Evolutionary conservation across 176 grass and related monocot genomes (phyloP), one percentile per base, ranked within the genome.

Genomic region (Cymbopogon citratus): DNA sequence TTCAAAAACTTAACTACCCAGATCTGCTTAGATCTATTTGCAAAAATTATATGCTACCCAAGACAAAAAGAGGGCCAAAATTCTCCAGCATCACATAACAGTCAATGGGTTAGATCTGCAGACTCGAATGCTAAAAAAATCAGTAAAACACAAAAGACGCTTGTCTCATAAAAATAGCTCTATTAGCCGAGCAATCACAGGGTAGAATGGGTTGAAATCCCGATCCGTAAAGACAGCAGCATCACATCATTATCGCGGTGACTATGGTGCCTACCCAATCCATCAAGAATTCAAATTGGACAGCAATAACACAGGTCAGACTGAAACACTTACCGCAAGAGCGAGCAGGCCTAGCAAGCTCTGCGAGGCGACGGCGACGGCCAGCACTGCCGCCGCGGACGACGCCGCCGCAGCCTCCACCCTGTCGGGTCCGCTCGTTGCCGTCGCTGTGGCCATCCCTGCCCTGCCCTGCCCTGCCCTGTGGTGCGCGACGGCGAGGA

Each of bases 11-110:
- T 24, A 78, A 66, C 35, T 23, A 31, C 4, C 49, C 61, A 83
- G 88, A 90, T 90, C 83, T 74, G 48, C 59, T 69, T 57, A 82
- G 88, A 90, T 86, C 83, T 82, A 68, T 9, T 27, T 1, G 4
- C 7, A 5, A 12, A 21, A 34, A 49, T 27, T 51, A n/a, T 4
- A 46, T 12, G 1, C 9, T 1, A 28, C 63, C 12, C 3, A 5
- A 23, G 23, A n/a, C 16, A 67, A 28, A 9, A 60, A 4, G 39
- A 12, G 0, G 0, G 0, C 62, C n/a, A 5, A 70, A 40, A 65
- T 83, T 56, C 12, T 54, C 1, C 38, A 51, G 70, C 49, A 52
- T 66, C 1, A 3, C 21, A 24, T 35, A 63, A 65, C 35, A 28
- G 61, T 12, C 12, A 21, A 3, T 27, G 12, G 7, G 12, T 33